Percentiles rank a stretch among this genome's conserved stretches.
Evolutionary conservation across 2,329 filamentous ascomycete species (phyloP).

Genomic region (Pseudogymnoascus sp.): DNA sequence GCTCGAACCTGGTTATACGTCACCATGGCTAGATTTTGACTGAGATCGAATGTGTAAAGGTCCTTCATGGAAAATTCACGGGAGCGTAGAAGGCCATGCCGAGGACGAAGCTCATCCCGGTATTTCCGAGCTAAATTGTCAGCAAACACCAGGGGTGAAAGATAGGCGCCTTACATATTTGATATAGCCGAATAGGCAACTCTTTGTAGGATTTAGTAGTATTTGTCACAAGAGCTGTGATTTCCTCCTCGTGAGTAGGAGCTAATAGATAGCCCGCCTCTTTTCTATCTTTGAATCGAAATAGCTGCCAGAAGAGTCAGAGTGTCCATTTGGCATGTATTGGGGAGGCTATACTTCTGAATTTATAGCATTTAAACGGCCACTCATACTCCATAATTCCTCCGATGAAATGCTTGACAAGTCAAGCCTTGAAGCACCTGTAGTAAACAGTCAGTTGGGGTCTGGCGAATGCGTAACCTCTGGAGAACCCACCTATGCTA

Average conservation of each 20-base stretch:
- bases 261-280: conserved; percentile 67
- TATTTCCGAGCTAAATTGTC: conserved; percentile 68
- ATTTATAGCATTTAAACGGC: conserved; percentile 62
- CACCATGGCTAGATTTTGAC: conserved; percentile 55
- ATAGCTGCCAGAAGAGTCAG: conserved; percentile 49
- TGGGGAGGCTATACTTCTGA: conserved; percentile 53
- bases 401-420: conserved; percentile 82
- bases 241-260: conserved; percentile 95
- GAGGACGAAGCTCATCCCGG: conserved; percentile 80
- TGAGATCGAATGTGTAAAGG: conserved; percentile 86
- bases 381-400: conserved; percentile 72
- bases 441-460: conserved; percentile 13
- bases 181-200: conserved; percentile 79
- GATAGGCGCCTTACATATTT: conserved; percentile 59
- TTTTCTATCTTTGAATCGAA: conserved; percentile 73
- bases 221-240: conserved; percentile 69
- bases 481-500: conserved; percentile 48
- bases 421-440: conserved; percentile 70
- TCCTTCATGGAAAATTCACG: conserved; percentile 98
- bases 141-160: not conserved
- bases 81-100: conserved; percentile 78
- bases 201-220: conserved; percentile 76
- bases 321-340: not conserved
- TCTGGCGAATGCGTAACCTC: not conserved
- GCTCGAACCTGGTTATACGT: conserved; percentile 70